Base-by-base conservation (phyloP, 371 early-diverging fungal species). In the Encephalitozoon romaleae region DNA sequence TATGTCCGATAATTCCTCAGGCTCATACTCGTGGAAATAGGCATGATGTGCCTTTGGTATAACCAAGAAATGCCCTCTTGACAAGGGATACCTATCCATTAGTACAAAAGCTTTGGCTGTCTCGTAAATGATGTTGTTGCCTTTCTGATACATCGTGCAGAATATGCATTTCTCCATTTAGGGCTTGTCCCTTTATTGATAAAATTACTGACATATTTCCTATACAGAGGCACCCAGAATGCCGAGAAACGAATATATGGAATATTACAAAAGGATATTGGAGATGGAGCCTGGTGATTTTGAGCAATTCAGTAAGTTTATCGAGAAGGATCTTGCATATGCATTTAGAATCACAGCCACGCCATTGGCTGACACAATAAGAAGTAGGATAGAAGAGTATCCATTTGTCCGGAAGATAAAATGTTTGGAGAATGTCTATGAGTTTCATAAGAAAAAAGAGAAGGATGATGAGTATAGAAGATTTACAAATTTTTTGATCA, bases 21-120 rank as follows among this genome's bases (percentile, higher is more conserved):
- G 74, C 3, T 73, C 38, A 15, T 67, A 72, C n/a, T 75, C 52
- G 38, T 81, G 74, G 5, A 84, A 34, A 41, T 11, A 55, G 54
- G 39, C 28, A 18, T 25, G 21, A 63, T 86, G 86, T 21, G 71
- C 54, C 67, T 81, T 81, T n/a, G 83, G 79, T 21, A 86, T 81
- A 6, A 86, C 65, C 25, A 86, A 49, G 26, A 86, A 41, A 63
- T 86, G 86, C 6, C 84, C 82, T 38, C 41, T 71, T 9, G 72
- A 67, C 3, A 77, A 4, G 28, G 86, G 86, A 75, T 32, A 71
- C 4, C 82, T 81, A 64, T 86, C 86, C 45, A 78, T 25, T 18
- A 86, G 41, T 34, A 78, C 82, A 59, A 78, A 68, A 8, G 34
- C 11, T 28, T 51, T 11, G 11, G 75, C 74, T 42, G 64, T 76